Evolutionary conservation across 2,329 filamentous ascomycete genomes (phyloP).

Genomic region (Geosmithia flava): DNA sequence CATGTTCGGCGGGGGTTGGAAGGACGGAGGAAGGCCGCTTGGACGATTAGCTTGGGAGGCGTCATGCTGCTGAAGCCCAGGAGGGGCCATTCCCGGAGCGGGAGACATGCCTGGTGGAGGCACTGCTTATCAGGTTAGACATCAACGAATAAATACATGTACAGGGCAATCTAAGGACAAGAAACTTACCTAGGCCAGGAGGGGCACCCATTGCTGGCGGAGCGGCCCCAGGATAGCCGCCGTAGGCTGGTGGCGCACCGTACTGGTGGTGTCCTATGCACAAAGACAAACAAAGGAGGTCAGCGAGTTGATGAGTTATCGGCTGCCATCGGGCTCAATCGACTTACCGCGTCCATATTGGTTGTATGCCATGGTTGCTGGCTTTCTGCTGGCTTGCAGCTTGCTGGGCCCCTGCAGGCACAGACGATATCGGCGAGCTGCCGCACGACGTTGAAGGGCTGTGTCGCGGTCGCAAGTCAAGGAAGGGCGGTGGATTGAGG

Average conservation of each 20-base stretch:
- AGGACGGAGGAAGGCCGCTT: slow-evolving; percentile 67
- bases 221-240: slow-evolving; percentile 50
- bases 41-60: slow-evolving; percentile 67
- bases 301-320: neutral
- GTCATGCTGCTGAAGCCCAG: slow-evolving; percentile 66
- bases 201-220: slow-evolving; percentile 63
- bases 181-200: slow-evolving; percentile 64
- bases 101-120: slow-evolving; percentile 70
- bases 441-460: neutral
- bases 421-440: neutral
- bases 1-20: slow-evolving; percentile 82
- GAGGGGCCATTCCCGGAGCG: slow-evolving; percentile 67
- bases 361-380: slow-evolving; percentile 40
- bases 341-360: slow-evolving; percentile 46
- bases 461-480: neutral
- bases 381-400: neutral
- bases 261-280: slow-evolving; percentile 44
- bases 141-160: neutral
- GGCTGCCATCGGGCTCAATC: neutral
- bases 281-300: neutral
- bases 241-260: slow-evolving; percentile 63
- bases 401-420: neutral
- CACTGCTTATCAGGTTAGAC: slow-evolving; percentile 28
- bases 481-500: neutral
- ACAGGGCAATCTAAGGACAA: neutral